A percentile compares a stretch with the other conserved stretches of the same genome.
Conservation (phyloP, 441 rosid species). For the Croton setiger region DNA sequence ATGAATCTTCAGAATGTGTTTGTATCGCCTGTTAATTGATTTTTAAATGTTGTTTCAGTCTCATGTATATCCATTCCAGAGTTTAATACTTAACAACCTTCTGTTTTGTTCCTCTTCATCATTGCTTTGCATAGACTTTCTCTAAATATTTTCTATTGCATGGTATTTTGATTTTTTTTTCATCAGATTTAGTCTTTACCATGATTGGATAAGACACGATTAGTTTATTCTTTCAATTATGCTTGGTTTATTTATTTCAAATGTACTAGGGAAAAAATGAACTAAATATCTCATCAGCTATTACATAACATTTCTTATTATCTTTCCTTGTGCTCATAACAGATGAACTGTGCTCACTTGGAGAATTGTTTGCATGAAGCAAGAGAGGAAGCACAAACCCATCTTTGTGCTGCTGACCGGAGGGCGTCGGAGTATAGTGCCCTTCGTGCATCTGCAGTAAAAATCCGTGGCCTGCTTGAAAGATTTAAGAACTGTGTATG, state of each 20-base stretch:
- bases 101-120: not conserved
- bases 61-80: not conserved
- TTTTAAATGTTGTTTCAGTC: not conserved
- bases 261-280: not conserved
- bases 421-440: slow-evolving; percentile 85
- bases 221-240: not conserved
- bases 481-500: slow-evolving; percentile 64
- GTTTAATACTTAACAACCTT: not conserved
- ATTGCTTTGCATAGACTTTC: too few species aligned
- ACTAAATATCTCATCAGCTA: not conserved
- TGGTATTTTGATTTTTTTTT: not conserved
- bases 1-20: too few species aligned
- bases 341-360: slow-evolving; percentile 99
- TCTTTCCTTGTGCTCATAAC: slow-evolving; percentile 13
- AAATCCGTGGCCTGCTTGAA: slow-evolving; percentile 81
- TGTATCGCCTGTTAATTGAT: not conserved
- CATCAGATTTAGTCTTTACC: not conserved
- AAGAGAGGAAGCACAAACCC: slow-evolving; percentile 97
- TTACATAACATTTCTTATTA: not conserved
- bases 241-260: not conserved
- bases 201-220: not conserved
- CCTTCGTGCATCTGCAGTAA: slow-evolving; percentile 86
- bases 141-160: too few species aligned
- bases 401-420: slow-evolving; percentile 90
- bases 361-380: slow-evolving; percentile 99